phyloP scores from a whole-genome alignment of 352 stramenopile species.

The Globisporangium spinosum region DNA sequence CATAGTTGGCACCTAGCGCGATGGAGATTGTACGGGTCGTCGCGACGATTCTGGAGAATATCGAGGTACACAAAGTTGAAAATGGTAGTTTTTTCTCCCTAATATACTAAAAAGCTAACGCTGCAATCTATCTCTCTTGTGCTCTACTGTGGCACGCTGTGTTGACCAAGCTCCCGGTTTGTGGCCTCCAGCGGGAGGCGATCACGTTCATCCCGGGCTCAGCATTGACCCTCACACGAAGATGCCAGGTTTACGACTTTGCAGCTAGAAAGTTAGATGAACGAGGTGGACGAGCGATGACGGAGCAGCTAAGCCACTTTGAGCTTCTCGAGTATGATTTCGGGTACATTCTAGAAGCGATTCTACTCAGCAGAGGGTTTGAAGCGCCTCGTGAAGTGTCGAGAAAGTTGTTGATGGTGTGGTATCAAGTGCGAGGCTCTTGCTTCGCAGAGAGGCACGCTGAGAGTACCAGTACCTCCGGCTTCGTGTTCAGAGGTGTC shows the following conservation, averaged over 20 bases:
- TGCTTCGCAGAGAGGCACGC: too few species aligned
- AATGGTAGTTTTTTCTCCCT: neutral
- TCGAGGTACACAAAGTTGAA: conserved; percentile 21
- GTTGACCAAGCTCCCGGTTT: conserved; percentile 29
- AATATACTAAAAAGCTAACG: neutral
- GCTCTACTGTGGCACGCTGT: conserved; percentile 22
- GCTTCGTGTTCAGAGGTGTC: conserved; percentile 10
- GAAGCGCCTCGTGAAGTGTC: conserved; percentile 10
- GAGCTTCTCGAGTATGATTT: conserved; percentile 25
- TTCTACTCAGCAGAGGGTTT: conserved; percentile 32
- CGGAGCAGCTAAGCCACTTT: conserved; percentile 29
- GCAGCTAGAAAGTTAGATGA: neutral
- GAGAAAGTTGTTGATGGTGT: conserved; percentile 24
- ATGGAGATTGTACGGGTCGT: conserved; percentile 26
- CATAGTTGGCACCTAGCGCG: neutral
- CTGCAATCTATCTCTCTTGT: neutral
- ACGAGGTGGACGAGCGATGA: conserved; percentile 12
- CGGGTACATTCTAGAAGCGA: conserved; percentile 29
- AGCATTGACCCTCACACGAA: conserved; percentile 28
- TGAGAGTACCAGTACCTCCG: neutral
- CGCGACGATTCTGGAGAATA: conserved; percentile 21
- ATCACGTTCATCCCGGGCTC: conserved; percentile 37
- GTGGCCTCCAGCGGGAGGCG: conserved; percentile 25
- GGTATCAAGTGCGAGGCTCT: conserved; percentile 18
- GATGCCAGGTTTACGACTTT: neutral